Evolutionary conservation across 805 yeast species (phyloP), one percentile per base, ranked within the genome.

Genomic region (Candida nonsorbophila): DNA sequence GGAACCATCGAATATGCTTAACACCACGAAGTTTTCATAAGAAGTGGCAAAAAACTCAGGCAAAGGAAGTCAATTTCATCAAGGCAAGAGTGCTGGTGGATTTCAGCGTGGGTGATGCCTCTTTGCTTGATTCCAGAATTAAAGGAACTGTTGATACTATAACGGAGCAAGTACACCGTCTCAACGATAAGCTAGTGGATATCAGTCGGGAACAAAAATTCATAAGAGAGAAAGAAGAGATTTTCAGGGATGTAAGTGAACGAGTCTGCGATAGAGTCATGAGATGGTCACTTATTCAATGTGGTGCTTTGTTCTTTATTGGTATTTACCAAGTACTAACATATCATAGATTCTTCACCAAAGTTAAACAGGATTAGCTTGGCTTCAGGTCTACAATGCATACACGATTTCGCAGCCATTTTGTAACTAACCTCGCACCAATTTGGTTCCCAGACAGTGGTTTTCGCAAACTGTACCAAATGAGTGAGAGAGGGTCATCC

Each of bases 191-290:
- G 46, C 57, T 84, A 42, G 61, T 62, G 19, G 73, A 67, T 34
- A 69, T 86, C 39, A 72, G 72, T 45, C 56, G 70, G 22, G 92
- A 85, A 46, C 94, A 84, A 51, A 57, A 60, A 26, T 58, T 67
- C 35, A 45, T 53, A 6, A 34, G 51, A 13, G 46, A 42, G 19
- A 49, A 49, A 32, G 57, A 51, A 28, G 46, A 38, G 14, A 13
- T 13, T 10, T 53, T 53, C 28, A 22, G 58, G 24, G 53, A 53
- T 27, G 37, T 45, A 17, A 40, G 47, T 10, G 59, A 53, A 29
- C 19, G 39, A n/a, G 45, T 51, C 6, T 44, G 49, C 27, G 44
- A 36, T 15, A 31, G 35, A 10, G 54, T 51, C 4, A 34, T 47
- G 1, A 22, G 32, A 27, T 53, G 54, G 54, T 34, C 43, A 41